A percentile compares a stretch with the other conserved stretches of the same genome.
Conservation (phyloP, 179 eudicot genomes). For the Gypsophila paniculata region DNA sequence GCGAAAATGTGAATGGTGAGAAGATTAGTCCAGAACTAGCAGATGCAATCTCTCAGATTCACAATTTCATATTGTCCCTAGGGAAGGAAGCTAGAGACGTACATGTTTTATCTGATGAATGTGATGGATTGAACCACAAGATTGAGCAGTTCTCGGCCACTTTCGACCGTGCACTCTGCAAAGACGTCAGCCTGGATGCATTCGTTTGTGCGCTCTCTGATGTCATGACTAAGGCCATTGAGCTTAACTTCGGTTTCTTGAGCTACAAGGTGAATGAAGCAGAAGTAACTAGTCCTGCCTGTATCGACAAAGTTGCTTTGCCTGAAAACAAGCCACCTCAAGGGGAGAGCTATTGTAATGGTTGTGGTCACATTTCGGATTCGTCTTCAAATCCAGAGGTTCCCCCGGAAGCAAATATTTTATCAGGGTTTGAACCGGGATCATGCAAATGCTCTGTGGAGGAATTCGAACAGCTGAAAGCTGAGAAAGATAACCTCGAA, state of each 20-base stretch:
- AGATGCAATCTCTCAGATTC: conserved; percentile 60
- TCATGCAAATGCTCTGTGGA: conserved; percentile 66
- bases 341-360: conserved; percentile 50
- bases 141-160: conserved; percentile 51
- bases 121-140: conserved; percentile 41
- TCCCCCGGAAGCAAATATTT: conserved; percentile 68
- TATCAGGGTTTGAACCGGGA: conserved; percentile 50
- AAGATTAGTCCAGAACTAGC: conserved; percentile 38
- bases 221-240: conserved; percentile 53
- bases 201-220: conserved; percentile 65
- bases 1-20: conserved; percentile 22
- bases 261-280: conserved; percentile 55
- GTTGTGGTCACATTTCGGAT: conserved; percentile 59
- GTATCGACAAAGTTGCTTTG: conserved; percentile 93
- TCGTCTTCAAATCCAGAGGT: conserved; percentile 73
- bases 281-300: conserved; percentile 71
- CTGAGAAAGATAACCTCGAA: conserved; percentile 56
- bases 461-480: conserved; percentile 67
- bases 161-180: conserved; percentile 40
- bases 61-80: conserved; percentile 50
- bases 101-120: conserved; percentile 37
- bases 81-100: conserved; percentile 59
- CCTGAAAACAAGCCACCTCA: conserved; percentile 66
- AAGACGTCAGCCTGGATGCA: conserved; percentile 42
- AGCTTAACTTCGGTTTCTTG: conserved; percentile 48